Evolutionary conservation across 164 flowering plant species (phyloP).

Genomic region (Piper betle): DNA sequence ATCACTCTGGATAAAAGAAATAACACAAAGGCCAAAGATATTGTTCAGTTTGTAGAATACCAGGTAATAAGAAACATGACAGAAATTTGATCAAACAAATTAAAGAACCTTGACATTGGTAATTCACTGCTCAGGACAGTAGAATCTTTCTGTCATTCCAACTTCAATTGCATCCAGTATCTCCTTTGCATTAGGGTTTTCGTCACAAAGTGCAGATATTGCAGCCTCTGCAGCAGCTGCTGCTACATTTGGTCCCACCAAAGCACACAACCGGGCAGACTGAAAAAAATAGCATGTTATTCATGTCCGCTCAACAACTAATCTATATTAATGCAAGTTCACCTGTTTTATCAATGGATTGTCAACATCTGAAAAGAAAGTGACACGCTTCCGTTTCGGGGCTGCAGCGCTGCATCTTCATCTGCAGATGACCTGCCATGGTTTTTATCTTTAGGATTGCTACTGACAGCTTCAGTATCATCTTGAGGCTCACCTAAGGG

Average conservation of each 20-base stretch:
- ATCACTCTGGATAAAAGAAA: background rate
- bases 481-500: slow-evolving; percentile 26
- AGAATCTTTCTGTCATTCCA: background rate
- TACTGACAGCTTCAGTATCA: slow-evolving; percentile 15
- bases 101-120: background rate
- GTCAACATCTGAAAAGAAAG: slow-evolving; percentile 31
- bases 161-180: slow-evolving; percentile 37
- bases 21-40: background rate
- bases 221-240: slow-evolving; percentile 80
- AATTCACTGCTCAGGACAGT: background rate
- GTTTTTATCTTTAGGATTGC: slow-evolving; percentile 11
- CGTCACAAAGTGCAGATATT: slow-evolving; percentile 52
- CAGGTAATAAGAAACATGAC: background rate
- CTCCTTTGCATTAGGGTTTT: slow-evolving; percentile 40
- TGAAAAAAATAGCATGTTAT: slow-evolving; percentile 12
- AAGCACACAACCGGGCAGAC: slow-evolving; percentile 54
- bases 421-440: slow-evolving; percentile 26
- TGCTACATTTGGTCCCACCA: slow-evolving; percentile 55
- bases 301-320: background rate
- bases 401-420: slow-evolving; percentile 28
- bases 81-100: background rate
- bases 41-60: background rate
- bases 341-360: slow-evolving; percentile 81
- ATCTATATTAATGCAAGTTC: background rate
- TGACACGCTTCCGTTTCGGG: slow-evolving; percentile 34